phyloP scores from a whole-genome alignment of 106 monocot genomes.

The Apostasia shenzhenica region DNA sequence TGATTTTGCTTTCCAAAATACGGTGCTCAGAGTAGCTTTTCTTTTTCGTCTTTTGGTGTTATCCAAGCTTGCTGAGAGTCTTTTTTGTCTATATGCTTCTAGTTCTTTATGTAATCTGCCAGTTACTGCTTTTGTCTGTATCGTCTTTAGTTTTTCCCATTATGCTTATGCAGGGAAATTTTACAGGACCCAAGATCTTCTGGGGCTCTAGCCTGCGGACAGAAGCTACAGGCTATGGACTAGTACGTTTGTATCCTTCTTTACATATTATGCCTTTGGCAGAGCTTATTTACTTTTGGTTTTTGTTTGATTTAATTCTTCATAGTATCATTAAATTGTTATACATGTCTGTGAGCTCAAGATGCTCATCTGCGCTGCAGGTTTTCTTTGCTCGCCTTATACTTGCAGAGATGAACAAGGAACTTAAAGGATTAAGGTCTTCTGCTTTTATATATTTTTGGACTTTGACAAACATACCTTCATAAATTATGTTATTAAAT shows the following conservation, averaged over 20 bases:
- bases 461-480: too few species aligned
- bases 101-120: background rate
- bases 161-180: constrained; percentile 89
- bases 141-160: constrained; percentile 16
- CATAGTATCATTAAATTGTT: background rate
- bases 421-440: constrained; percentile 96
- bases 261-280: background rate
- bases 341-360: constrained; percentile 3
- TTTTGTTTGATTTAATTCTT: constrained; percentile 4
- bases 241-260: constrained; percentile 37
- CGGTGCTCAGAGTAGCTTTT: background rate
- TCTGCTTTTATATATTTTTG: constrained; percentile 5
- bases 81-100: constrained; percentile 1
- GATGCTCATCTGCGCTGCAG: constrained; percentile 32
- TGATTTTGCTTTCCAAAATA: too few species aligned
- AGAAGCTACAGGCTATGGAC: constrained; percentile 98
- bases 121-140: background rate
- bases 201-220: constrained; percentile 99
- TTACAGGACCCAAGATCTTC: constrained; percentile 97
- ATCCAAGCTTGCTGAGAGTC: background rate
- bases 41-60: background rate
- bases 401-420: constrained; percentile 97
- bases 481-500: too few species aligned
- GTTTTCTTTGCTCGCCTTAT: constrained; percentile 95
- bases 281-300: background rate